Evolutionary conservation across 768 basidiomycete genomes (phyloP).

Genomic region (Lentinus brumalis): DNA sequence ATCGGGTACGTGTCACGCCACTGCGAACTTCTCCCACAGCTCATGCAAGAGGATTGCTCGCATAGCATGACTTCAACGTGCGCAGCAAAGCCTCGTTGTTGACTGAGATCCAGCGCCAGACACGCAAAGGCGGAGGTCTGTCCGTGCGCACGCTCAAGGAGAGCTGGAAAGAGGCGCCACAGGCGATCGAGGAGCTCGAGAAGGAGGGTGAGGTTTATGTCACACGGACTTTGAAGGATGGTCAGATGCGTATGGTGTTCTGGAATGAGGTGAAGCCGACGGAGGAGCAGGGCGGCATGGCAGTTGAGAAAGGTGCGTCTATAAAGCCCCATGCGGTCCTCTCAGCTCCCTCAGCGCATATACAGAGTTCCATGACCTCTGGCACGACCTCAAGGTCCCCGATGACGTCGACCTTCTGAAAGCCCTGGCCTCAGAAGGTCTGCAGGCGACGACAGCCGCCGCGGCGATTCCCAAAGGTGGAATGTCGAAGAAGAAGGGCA

Average conservation of each 20-base stretch:
- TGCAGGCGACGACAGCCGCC: slow-evolving; percentile 77
- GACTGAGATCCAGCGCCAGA: slow-evolving; percentile 84
- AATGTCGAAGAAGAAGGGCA: slow-evolving; percentile 78
- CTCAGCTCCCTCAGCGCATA: not conserved
- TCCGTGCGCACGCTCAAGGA: slow-evolving; percentile 85
- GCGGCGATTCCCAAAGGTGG: slow-evolving; percentile 54
- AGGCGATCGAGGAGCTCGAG: slow-evolving; percentile 87
- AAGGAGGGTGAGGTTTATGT: slow-evolving; percentile 86
- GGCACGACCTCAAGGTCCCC: slow-evolving; percentile 84
- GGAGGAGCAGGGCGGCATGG: slow-evolving; percentile 67
- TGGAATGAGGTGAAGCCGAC: slow-evolving; percentile 87
- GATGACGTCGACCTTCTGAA: slow-evolving; percentile 82
- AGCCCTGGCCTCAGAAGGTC: slow-evolving; percentile 78
- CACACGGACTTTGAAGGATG: slow-evolving; percentile 84
- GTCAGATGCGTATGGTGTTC: slow-evolving; percentile 81
- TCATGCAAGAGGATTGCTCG: not conserved
- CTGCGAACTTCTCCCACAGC: not conserved
- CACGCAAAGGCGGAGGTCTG: slow-evolving; percentile 82
- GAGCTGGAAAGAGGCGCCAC: slow-evolving; percentile 86
- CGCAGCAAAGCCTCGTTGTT: slow-evolving; percentile 82
- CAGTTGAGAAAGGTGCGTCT: slow-evolving; percentile 76
- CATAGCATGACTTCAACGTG: slow-evolving; percentile 84
- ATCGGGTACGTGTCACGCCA: slow-evolving; percentile 58
- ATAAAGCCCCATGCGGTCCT: not conserved
- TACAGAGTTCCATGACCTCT: slow-evolving; percentile 83